A percentile compares a stretch with the other conserved stretches of the same genome.
Evolutionary conservation across 257 asterid genomes (phyloP).

Genomic region (Scutellaria galericulata): DNA sequence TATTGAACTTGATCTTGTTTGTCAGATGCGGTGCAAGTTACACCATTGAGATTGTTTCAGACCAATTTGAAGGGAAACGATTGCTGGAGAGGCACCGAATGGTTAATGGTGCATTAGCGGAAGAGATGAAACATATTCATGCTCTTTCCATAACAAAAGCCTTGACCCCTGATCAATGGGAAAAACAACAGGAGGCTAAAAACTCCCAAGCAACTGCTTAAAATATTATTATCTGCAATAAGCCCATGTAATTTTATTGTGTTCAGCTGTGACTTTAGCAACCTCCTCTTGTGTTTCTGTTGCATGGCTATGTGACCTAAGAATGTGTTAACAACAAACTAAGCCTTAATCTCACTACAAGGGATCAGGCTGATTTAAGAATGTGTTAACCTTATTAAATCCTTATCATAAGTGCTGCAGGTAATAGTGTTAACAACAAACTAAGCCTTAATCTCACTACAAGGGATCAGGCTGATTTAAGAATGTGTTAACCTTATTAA

Average conservation of each 20-base stretch:
- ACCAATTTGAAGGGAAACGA: conserved; percentile 82
- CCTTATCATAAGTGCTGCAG: conserved; percentile 13
- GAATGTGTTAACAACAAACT: background rate
- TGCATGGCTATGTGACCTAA: conserved; percentile 24
- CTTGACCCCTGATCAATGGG: conserved; percentile 78
- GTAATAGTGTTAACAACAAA: background rate
- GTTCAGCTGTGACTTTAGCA: conserved; percentile 17
- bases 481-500: background rate
- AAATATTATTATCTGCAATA: background rate
- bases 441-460: too few relatives aligned
- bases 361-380: background rate
- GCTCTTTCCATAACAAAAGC: conserved; percentile 92
- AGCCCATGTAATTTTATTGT: background rate
- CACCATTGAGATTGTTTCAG: conserved; percentile 71
- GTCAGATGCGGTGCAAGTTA: conserved; percentile 86
- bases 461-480: background rate
- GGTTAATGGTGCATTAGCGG: conserved; percentile 73
- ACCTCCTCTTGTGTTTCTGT: background rate
- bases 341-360: too few relatives aligned
- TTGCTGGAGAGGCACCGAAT: conserved; percentile 89
- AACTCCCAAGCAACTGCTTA: conserved; percentile 55
- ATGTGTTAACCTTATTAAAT: background rate
- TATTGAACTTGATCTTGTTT: conserved; percentile 5
- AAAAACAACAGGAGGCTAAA: conserved; percentile 62
- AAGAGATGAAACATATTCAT: conserved; percentile 83